Evolutionary conservation across 1,284 basidiomycete species (phyloP).

Genomic region (Sanghuangporus baumii): DNA sequence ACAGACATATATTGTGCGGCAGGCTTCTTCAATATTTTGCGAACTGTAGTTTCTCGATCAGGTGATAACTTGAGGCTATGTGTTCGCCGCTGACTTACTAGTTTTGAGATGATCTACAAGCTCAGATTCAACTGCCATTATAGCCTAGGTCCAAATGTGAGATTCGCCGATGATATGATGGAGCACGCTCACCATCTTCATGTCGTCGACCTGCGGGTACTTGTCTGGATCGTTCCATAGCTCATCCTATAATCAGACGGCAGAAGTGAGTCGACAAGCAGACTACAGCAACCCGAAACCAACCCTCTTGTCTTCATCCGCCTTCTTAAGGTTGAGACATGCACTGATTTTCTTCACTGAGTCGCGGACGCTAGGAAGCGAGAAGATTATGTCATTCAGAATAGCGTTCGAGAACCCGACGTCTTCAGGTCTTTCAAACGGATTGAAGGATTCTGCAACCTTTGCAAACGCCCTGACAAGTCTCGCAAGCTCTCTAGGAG

Average conservation of each 20-base stretch:
- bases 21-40: slow-evolving; percentile 71
- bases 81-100: slow-evolving; percentile 35
- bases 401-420: slow-evolving; percentile 59
- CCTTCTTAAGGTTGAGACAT: slow-evolving; percentile 58
- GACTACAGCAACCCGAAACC: slow-evolving; percentile 51
- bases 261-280: slow-evolving; percentile 41
- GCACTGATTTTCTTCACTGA: slow-evolving; percentile 54
- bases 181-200: slow-evolving; percentile 7
- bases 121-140: slow-evolving; percentile 65
- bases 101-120: slow-evolving; percentile 72
- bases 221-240: slow-evolving; percentile 23
- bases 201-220: slow-evolving; percentile 18
- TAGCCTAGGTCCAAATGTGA: slow-evolving; percentile 32
- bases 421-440: slow-evolving; percentile 36
- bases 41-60: slow-evolving; percentile 39
- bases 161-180: neutral
- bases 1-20: slow-evolving; percentile 71
- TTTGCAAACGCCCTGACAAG: slow-evolving; percentile 76
- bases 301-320: slow-evolving; percentile 60
- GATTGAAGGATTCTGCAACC: slow-evolving; percentile 63
- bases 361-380: slow-evolving; percentile 61
- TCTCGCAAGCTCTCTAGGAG: slow-evolving; percentile 77
- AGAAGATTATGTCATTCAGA: slow-evolving; percentile 66
- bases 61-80: neutral
- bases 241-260: slow-evolving; percentile 23